Percentiles rank a stretch among this genome's conserved stretches.
Conservation (phyloP, 768 basidiomycete genomes). For the Tulasnella sp. region DNA sequence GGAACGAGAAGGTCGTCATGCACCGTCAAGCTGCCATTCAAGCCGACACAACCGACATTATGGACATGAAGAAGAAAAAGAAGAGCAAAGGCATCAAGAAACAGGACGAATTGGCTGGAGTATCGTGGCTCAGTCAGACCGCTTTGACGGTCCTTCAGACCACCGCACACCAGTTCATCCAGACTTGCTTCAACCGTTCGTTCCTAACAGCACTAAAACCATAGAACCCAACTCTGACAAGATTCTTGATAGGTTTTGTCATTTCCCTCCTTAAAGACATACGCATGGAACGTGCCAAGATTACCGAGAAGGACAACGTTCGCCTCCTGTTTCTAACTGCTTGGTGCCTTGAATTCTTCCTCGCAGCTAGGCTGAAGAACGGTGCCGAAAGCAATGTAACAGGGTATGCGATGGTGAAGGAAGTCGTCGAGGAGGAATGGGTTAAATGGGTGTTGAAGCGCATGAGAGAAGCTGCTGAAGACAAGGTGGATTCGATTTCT, state of each 20-base stretch:
- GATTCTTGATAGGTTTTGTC: constrained; percentile 66
- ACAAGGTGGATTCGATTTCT: constrained; percentile 59
- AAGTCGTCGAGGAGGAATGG: constrained; percentile 81
- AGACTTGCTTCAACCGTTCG: constrained; percentile 86
- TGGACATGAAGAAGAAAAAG: constrained; percentile 67
- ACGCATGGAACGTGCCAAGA: constrained; percentile 82
- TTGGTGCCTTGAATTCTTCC: constrained; percentile 92
- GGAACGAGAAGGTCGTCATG: constrained; percentile 52
- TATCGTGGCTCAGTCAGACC: constrained; percentile 46
- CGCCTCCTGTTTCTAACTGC: constrained; percentile 81
- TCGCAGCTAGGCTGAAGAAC: constrained; percentile 47
- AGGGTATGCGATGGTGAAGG: constrained; percentile 66
- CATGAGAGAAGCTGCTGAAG: constrained; percentile 85
- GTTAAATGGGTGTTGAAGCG: constrained; percentile 87
- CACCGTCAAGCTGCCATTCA: constrained; percentile 82
- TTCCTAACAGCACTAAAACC: constrained; percentile 27
- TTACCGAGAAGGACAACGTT: constrained; percentile 92
- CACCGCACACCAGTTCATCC: constrained; percentile 69
- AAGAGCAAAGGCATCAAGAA: constrained; percentile 51
- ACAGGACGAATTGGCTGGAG: constrained; percentile 60
- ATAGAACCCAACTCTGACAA: neutral
- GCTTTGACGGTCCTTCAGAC: constrained; percentile 61
- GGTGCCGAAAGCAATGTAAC: constrained; percentile 1
- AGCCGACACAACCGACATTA: constrained; percentile 59
- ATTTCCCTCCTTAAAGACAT: constrained; percentile 86